Percentiles rank a stretch among this genome's conserved stretches.
Evolutionary conservation across 352 stramenopile species (phyloP).

Genomic region (Phytophthora melonis): DNA sequence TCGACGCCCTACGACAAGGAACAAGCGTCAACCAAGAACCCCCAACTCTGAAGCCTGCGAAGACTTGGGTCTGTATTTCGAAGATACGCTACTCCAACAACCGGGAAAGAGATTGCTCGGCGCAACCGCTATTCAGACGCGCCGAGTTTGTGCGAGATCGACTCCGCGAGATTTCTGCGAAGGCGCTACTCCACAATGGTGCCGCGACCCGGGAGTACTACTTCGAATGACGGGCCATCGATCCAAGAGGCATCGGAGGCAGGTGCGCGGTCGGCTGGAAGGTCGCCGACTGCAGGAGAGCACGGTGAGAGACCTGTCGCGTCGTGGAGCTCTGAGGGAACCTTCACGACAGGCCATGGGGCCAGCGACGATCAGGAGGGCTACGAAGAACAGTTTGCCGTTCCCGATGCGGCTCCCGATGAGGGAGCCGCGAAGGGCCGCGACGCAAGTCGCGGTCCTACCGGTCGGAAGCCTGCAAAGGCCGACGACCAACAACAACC

Average conservation of each 20-base stretch:
- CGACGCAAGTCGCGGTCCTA: neutral
- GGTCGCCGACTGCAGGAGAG: constrained; percentile 9
- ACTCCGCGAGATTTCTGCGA: neutral
- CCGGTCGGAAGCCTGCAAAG: constrained; percentile 4
- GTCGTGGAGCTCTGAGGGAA: constrained; percentile 13
- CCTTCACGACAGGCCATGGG: constrained; percentile 5
- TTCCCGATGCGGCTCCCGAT: constrained; percentile 11
- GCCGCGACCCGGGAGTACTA: constrained; percentile 27
- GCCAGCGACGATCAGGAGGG: constrained; percentile 9
- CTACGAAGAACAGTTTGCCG: constrained; percentile 10
- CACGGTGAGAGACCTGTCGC: neutral
- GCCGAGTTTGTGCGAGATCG: constrained; percentile 3
- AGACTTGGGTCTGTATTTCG: too few relatives aligned
- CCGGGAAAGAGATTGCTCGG: neutral
- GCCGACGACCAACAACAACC: constrained; percentile 2
- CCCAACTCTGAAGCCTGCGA: too few relatives aligned
- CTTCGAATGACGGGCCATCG: constrained; percentile 6
- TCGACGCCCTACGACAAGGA: too few relatives aligned
- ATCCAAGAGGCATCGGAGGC: neutral
- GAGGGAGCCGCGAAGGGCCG: neutral
- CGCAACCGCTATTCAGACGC: neutral
- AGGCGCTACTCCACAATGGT: constrained; percentile 23
- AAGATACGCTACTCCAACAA: constrained; percentile 12
- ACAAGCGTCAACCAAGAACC: too few relatives aligned
- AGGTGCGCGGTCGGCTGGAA: constrained; percentile 4